Evolutionary conservation across 2,329 filamentous ascomycete genomes (phyloP).

Genomic region (Colletotrichum sp.): DNA sequence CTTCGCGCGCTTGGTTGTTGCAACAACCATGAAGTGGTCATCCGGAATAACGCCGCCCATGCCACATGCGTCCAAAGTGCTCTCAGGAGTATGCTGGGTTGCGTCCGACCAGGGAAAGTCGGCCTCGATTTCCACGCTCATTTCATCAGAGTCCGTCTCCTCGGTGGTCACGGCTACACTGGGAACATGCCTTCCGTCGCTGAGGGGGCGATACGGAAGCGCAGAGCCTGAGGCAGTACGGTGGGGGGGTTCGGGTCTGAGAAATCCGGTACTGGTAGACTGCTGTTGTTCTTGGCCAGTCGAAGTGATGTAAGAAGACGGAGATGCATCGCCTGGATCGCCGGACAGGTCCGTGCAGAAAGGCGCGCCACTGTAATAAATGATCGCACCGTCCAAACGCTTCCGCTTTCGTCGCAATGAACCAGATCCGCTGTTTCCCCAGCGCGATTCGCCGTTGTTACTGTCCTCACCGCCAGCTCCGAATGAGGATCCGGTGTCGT

Average conservation of each 20-base stretch:
- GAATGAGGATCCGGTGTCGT: constrained; percentile 55
- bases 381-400: constrained; percentile 74
- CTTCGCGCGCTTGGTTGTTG: constrained; percentile 53
- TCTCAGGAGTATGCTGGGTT: constrained; percentile 41
- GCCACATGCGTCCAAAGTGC: constrained; percentile 60
- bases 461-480: constrained; percentile 50
- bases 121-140: constrained; percentile 30
- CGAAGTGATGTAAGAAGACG: constrained; percentile 54
- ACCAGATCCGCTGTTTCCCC: constrained; percentile 52
- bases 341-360: constrained; percentile 84
- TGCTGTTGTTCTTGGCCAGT: constrained; percentile 41
- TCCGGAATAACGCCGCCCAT: constrained; percentile 64
- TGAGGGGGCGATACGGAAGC: constrained; percentile 55
- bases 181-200: constrained; percentile 34
- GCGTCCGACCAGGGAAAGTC: constrained; percentile 53
- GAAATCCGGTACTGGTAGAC: constrained; percentile 23
- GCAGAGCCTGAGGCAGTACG: constrained; percentile 58
- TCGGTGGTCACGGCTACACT: not conserved
- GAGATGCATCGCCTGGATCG: constrained; percentile 58
- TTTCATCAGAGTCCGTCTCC: constrained; percentile 34
- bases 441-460: constrained; percentile 51
- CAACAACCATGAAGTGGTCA: constrained; percentile 66
- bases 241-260: constrained; percentile 22
- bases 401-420: constrained; percentile 55
- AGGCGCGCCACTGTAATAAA: constrained; percentile 80